Evolutionary conservation across 352 stramenopile species (phyloP), one percentile per base, ranked within the genome.

Genomic region (Peronospora destructor): DNA sequence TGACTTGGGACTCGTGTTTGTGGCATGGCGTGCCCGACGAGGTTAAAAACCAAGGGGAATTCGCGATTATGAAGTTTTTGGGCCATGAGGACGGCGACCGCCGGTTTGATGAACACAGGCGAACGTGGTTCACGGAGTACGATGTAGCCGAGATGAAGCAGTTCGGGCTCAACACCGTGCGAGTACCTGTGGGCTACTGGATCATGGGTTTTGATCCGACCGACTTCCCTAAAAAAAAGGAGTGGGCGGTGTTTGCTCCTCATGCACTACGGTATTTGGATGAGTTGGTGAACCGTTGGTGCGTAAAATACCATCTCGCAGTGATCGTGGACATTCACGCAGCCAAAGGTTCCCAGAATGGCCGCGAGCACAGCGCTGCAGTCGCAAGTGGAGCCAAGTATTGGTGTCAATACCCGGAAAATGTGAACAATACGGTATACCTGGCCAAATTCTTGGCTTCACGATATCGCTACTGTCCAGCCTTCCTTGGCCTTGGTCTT

Each of bases 311-410:
- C 50, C 66, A 71, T 12, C 55, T 94, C 4, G 46, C 84, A 17
- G 76, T 94, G 8, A 75, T 85, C 41, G 53, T 84, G n/a, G 80
- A 88, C 53, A 72, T 94, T 23, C 81, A 91, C 56, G 83, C 73
- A 0, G 77, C 79, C 33, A 87, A 90, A 59, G 82, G 82, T 2
- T 90, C 77, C 6, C 82, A 93, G 59, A 91, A 91, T 40, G 82
- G 82, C 21, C 65, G 64, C 5, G 79, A 93, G 45, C 82, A 93
- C 47, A 88, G 73, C 23, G 77, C 77, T 10, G 72, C 76, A 14
- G 61, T 74, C 39, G 56, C 71, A 6, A 60, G 53, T 3, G 70
- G 66, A 7, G 68, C 56, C 41, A 69, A 77, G 37, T 55, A 79
- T 33, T 91, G 75, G 76, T 61, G 68, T 6, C 48, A 72, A 14